These are phyloP conservation scores for Gentiana macrophylla DNA, from an alignment of 257 asterid genomes.

Conservation along the genomic window DNA sequence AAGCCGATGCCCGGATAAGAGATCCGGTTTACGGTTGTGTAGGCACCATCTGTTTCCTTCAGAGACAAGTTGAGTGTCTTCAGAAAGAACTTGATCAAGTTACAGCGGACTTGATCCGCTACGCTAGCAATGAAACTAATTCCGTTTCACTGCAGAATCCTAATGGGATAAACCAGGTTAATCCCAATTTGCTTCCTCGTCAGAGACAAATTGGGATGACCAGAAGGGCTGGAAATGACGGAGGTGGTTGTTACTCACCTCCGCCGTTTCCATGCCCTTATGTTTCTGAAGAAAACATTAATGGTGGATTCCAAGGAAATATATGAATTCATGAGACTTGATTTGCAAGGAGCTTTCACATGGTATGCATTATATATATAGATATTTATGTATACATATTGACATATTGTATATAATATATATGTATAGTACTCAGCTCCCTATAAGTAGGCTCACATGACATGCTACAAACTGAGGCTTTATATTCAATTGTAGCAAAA, in stretches of 20 bases:
- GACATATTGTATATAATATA: neutral
- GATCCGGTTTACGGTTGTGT: conserved; percentile 50
- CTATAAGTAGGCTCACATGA: conserved; percentile 19
- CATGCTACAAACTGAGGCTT: conserved; percentile 6
- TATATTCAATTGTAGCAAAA: conserved; percentile 4
- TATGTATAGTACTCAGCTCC: conserved; percentile 3
- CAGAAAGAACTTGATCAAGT: conserved; percentile 33
- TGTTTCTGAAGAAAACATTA: conserved; percentile 10
- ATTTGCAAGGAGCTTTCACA: conserved; percentile 9
- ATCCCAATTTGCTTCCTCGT: conserved; percentile 2
- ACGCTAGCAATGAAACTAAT: conserved; percentile 14
- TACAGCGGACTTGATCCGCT: conserved; percentile 28
- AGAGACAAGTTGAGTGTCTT: conserved; percentile 30
- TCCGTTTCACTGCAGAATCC: neutral
- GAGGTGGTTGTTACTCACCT: conserved; percentile 17
- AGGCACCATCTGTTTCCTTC: conserved; percentile 36
- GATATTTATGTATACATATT: too few species aligned
- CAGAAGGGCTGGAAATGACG: conserved; percentile 16
- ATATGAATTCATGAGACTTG: neutral
- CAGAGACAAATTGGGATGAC: conserved; percentile 5
- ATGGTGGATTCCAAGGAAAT: conserved; percentile 20
- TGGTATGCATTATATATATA: conserved; percentile 13
- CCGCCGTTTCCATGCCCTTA: conserved; percentile 13
- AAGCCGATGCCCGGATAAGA: conserved; percentile 36
- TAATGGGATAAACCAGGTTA: conserved; percentile 4